These are phyloP conservation scores for Saccharomyces hybrid DNA, from an alignment of 1,139 yeast genomes.

Conservation along the genomic window DNA sequence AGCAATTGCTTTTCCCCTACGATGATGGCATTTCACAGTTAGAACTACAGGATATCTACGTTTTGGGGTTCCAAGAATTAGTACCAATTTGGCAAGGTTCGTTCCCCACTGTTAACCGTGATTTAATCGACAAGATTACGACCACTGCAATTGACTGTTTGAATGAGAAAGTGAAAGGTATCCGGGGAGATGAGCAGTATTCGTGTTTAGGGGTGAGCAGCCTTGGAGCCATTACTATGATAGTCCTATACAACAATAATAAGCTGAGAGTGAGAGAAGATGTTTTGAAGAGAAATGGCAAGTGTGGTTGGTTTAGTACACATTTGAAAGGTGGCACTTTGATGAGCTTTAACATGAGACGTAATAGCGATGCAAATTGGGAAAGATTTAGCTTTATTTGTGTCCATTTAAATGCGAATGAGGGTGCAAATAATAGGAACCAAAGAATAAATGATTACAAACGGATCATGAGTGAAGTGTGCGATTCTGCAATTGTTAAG, in stretches of 20 bases:
- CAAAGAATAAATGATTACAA: slow-evolving; percentile 48
- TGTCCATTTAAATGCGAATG: slow-evolving; percentile 71
- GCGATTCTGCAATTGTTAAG: slow-evolving; percentile 37
- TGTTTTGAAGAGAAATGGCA: slow-evolving; percentile 29
- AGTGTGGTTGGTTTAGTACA: slow-evolving; percentile 51
- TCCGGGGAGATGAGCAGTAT: background rate
- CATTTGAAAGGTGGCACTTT: slow-evolving; percentile 73
- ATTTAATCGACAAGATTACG: slow-evolving; percentile 32
- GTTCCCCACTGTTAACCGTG: slow-evolving; percentile 21
- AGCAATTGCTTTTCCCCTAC: slow-evolving; percentile 10
- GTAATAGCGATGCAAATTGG: slow-evolving; percentile 24
- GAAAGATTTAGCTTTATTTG: slow-evolving; percentile 51
- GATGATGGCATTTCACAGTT: slow-evolving; percentile 9
- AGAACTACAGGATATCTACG: slow-evolving; percentile 42
- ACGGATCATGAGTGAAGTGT: slow-evolving; percentile 46
- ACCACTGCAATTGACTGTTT: slow-evolving; percentile 39
- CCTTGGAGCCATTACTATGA: slow-evolving; percentile 59
- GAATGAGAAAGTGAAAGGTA: slow-evolving; percentile 12
- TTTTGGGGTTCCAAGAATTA: slow-evolving; percentile 70
- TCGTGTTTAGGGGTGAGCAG: slow-evolving; percentile 34
- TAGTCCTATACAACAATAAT: slow-evolving; percentile 35
- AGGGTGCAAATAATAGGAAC: slow-evolving; percentile 44
- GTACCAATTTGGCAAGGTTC: slow-evolving; percentile 59
- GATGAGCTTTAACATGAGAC: slow-evolving; percentile 38
- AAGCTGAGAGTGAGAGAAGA: background rate